These are phyloP conservation scores for Cenchrus purpureus DNA, from an alignment of 176 grass and related monocot species.

Conservation along the genomic window DNA sequence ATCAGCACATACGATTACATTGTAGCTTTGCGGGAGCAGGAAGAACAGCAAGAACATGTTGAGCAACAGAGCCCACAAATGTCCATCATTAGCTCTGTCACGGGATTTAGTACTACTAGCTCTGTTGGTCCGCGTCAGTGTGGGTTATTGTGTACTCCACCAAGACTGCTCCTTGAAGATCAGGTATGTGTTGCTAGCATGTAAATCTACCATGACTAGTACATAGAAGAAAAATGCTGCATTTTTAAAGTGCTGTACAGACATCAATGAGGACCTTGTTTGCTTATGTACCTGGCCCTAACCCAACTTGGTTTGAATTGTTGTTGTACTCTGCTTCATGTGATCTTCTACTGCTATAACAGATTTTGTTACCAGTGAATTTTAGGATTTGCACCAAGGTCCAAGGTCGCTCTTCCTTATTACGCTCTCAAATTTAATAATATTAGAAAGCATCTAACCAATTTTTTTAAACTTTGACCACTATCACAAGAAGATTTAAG, in stretches of 20 bases:
- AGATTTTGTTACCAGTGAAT: neutral
- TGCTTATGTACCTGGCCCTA: neutral
- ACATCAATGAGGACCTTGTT: neutral
- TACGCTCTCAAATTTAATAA: too few relatives aligned
- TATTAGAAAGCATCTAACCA: neutral
- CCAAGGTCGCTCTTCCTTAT: neutral
- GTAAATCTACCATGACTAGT: neutral
- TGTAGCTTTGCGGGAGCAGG: constrained; percentile 90
- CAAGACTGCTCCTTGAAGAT: constrained; percentile 82
- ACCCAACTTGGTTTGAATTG: neutral
- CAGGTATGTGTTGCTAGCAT: constrained; percentile 55
- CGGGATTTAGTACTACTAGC: constrained; percentile 81
- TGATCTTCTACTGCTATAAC: constrained; percentile 1
- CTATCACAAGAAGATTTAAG: neutral
- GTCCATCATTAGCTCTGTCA: constrained; percentile 85
- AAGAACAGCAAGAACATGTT: constrained; percentile 64
- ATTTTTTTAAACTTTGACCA: neutral
- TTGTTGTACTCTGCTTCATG: neutral
- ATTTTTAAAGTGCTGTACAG: neutral
- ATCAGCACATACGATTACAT: constrained; percentile 96
- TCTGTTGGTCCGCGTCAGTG: constrained; percentile 78
- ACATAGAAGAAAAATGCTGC: neutral
- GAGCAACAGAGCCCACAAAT: constrained; percentile 86
- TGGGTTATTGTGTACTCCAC: constrained; percentile 90
- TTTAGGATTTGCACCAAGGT: neutral